Conservation (phyloP, 1,284 basidiomycete genomes). For the Cryptococcus maquisensis region DNA sequence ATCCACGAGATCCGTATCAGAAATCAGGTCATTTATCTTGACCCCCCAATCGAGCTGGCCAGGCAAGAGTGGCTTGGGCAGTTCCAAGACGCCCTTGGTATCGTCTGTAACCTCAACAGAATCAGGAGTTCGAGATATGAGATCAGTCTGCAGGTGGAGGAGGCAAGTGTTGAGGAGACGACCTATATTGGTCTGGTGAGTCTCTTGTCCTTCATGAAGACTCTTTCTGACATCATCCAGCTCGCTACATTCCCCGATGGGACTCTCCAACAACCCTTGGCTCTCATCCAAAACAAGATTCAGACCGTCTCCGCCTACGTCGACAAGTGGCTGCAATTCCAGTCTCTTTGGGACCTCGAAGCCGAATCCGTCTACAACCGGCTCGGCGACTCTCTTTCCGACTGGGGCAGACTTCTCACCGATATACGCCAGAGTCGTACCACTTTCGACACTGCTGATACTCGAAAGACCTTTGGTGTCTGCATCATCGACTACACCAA, state of each 20-base stretch:
- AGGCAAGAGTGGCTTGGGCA: slow-evolving; percentile 86
- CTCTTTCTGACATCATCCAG: slow-evolving; percentile 47
- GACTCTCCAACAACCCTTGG: slow-evolving; percentile 75
- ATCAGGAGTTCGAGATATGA: slow-evolving; percentile 95
- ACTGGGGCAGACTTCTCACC: slow-evolving; percentile 91
- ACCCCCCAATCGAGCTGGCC: slow-evolving; percentile 93
- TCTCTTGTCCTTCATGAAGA: slow-evolving; percentile 2
- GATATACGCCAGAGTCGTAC: slow-evolving; percentile 95
- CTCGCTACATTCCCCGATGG: slow-evolving; percentile 70
- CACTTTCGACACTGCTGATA: slow-evolving; percentile 95
- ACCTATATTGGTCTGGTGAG: slow-evolving; percentile 77
- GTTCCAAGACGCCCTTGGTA: slow-evolving; percentile 84
- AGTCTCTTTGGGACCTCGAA: slow-evolving; percentile 97
- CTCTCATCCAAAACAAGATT: slow-evolving; percentile 82
- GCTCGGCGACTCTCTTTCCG: slow-evolving; percentile 82
- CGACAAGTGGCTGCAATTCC: slow-evolving; percentile 97
- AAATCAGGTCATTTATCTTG: slow-evolving; percentile 97
- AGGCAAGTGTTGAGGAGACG: slow-evolving; percentile 61
- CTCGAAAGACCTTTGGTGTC: slow-evolving; percentile 83
- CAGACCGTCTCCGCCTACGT: slow-evolving; percentile 74
- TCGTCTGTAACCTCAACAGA: slow-evolving; percentile 67
- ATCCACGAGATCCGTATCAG: slow-evolving; percentile 95
- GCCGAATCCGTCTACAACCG: slow-evolving; percentile 87
- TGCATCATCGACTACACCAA: slow-evolving; percentile 97
- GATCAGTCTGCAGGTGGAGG: slow-evolving; percentile 79